A percentile compares a stretch with the other conserved stretches of the same genome.
Conservation (phyloP, 768 basidiomycete genomes). For the Amanita molliuscula region DNA sequence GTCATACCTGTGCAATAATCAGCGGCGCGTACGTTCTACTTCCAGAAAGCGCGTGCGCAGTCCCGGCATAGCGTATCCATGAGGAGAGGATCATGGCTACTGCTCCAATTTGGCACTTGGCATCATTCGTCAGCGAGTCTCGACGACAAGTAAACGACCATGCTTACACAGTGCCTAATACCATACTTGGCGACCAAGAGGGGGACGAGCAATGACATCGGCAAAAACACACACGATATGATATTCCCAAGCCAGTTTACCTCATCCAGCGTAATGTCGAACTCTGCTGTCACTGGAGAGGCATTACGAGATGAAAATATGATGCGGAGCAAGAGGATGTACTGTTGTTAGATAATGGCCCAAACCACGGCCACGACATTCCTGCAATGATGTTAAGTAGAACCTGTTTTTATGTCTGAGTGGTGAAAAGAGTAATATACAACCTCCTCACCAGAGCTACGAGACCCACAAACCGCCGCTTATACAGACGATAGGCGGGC, state of each 20-base stretch:
- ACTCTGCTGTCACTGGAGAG: constrained; percentile 45
- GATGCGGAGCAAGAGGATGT: constrained; percentile 6
- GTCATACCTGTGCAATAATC: constrained; percentile 55
- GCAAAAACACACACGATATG: constrained; percentile 50
- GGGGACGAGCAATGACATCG: constrained; percentile 49
- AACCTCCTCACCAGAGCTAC: constrained; percentile 41
- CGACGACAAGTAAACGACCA: background rate
- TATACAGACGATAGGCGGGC: constrained; percentile 54
- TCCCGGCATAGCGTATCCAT: constrained; percentile 78
- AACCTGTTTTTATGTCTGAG: constrained; percentile 21
- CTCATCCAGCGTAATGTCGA: constrained; percentile 54
- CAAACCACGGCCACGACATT: constrained; percentile 77
- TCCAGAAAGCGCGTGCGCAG: constrained; percentile 38
- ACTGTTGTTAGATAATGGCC: constrained; percentile 70
- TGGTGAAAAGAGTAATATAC: background rate
- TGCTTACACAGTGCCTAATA: constrained; percentile 49
- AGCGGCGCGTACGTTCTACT: constrained; percentile 53
- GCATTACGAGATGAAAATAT: background rate
- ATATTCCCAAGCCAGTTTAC: constrained; percentile 80
- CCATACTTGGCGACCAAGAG: constrained; percentile 48
- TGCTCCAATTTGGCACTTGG: constrained; percentile 58
- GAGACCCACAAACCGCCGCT: constrained; percentile 56
- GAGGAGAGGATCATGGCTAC: constrained; percentile 45
- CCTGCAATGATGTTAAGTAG: constrained; percentile 52
- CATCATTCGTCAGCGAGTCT: background rate